These are phyloP conservation scores for Magnusiomyces paraingens DNA, from an alignment of 1,139 yeast genomes.

Conservation along the genomic window DNA sequence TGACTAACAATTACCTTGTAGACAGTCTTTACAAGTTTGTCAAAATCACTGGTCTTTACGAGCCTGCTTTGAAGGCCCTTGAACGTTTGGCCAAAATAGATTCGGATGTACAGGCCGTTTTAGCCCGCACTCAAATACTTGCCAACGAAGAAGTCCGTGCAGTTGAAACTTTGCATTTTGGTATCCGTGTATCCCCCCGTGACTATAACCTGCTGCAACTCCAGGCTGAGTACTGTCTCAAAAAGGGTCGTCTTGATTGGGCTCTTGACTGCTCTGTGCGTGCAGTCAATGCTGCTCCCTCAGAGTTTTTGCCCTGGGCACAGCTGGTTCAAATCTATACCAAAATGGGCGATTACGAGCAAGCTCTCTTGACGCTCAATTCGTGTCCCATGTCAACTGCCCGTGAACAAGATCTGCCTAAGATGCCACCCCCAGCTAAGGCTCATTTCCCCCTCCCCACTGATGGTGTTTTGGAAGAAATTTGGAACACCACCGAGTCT, in stretches of 20 bases:
- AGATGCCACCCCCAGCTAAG: conserved; percentile 61
- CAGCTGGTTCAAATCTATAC: conserved; percentile 67
- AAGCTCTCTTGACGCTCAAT: conserved; percentile 75
- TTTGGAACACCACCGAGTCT: conserved; percentile 50
- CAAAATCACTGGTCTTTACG: conserved; percentile 58
- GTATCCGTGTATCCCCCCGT: conserved; percentile 43
- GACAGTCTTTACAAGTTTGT: conserved; percentile 65
- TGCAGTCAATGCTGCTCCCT: conserved; percentile 75
- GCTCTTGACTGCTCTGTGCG: conserved; percentile 69
- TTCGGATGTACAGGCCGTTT: conserved; percentile 48
- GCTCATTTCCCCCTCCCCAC: conserved; percentile 71
- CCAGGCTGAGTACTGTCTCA: conserved; percentile 68
- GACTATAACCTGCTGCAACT: conserved; percentile 51
- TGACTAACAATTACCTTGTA: conserved; percentile 65
- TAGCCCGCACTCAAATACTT: conserved; percentile 54
- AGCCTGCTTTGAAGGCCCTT: conserved; percentile 51
- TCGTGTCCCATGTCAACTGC: conserved; percentile 88
- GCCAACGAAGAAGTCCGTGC: conserved; percentile 78
- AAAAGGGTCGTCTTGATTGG: conserved; percentile 58
- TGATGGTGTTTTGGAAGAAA: conserved; percentile 55
- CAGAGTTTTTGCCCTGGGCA: conserved; percentile 82
- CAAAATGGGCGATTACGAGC: conserved; percentile 58
- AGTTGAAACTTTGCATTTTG: conserved; percentile 55
- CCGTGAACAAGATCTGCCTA: conserved; percentile 45
- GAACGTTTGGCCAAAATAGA: conserved; percentile 39